These are phyloP conservation scores for Trypanosoma cruzi DNA, from an alignment of 208 protist species.

Conservation along the genomic window DNA sequence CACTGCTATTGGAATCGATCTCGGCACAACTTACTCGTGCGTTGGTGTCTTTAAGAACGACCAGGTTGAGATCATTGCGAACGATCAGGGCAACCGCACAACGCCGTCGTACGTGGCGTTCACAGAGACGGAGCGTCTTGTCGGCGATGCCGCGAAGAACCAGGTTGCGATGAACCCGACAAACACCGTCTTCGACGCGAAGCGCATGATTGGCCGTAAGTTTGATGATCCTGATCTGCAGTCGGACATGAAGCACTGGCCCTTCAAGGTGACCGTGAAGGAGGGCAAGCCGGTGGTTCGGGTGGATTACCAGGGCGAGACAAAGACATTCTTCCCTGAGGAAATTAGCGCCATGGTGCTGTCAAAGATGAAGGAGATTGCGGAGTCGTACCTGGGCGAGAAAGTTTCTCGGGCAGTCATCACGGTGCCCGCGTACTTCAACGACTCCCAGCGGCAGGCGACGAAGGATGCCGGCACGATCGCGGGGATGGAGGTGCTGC, in stretches of 20 bases:
- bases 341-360: constrained; percentile 92
- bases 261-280: constrained; percentile 92
- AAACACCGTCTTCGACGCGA: constrained; percentile 93
- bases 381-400: constrained; percentile 94
- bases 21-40: too few species aligned
- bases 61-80: constrained; percentile 91
- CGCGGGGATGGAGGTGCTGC: constrained; percentile 96
- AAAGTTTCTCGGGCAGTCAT: constrained; percentile 95
- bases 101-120: constrained; percentile 97
- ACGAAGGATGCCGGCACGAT: constrained; percentile 99
- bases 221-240: constrained; percentile 94
- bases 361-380: constrained; percentile 94
- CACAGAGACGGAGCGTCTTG: constrained; percentile 91
- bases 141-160: constrained; percentile 92
- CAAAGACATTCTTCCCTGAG: constrained; percentile 81
- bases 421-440: constrained; percentile 99
- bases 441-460: constrained; percentile 99
- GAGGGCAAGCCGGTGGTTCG: constrained; percentile 78
- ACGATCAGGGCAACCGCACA: constrained; percentile 93
- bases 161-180: constrained; percentile 91
- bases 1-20: constrained; percentile 93
- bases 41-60: constrained; percentile 98
- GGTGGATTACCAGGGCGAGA: constrained; percentile 71
- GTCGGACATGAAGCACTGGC: constrained; percentile 95
- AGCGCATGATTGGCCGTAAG: constrained; percentile 93